Conservation (phyloP, 495 filamentous ascomycete species). For the Hypoxylon intermedium region DNA sequence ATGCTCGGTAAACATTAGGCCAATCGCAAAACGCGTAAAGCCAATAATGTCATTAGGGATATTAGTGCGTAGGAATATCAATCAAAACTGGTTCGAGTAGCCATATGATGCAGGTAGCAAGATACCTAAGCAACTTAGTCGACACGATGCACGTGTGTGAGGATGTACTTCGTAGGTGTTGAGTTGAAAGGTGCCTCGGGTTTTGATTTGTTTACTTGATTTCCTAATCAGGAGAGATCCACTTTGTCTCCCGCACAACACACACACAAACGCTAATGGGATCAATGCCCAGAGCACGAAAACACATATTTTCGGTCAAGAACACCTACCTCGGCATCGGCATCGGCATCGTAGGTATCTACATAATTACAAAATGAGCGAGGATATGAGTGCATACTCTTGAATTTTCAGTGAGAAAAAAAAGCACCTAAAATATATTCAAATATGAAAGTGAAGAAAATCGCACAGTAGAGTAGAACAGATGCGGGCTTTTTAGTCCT, state of each 20-base stretch:
- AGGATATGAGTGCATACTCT: background rate
- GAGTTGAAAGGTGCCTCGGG: background rate
- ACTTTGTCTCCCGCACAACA: constrained; percentile 12
- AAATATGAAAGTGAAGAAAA: too few species aligned
- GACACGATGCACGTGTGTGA: too few species aligned
- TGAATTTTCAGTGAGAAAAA: background rate
- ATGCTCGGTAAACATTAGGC: background rate
- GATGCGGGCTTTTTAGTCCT: constrained; percentile 30
- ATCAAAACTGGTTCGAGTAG: background rate
- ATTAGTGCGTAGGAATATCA: background rate
- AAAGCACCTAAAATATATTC: background rate
- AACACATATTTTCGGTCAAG: too few species aligned
- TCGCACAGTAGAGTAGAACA: too few species aligned
- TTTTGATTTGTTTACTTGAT: constrained; percentile 41
- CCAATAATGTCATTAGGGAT: constrained; percentile 2
- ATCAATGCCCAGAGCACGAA: background rate
- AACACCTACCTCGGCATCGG: too few species aligned
- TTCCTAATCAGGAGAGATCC: constrained; percentile 28
- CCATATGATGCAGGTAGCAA: background rate
- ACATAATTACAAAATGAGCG: background rate
- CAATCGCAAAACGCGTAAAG: constrained; percentile 1
- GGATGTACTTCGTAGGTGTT: background rate
- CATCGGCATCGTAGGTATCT: too few species aligned
- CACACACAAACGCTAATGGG: too few species aligned
- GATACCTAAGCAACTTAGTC: background rate